Conservation (phyloP, 2,329 filamentous ascomycete genomes). For the Aureobasidium sp. region DNA sequence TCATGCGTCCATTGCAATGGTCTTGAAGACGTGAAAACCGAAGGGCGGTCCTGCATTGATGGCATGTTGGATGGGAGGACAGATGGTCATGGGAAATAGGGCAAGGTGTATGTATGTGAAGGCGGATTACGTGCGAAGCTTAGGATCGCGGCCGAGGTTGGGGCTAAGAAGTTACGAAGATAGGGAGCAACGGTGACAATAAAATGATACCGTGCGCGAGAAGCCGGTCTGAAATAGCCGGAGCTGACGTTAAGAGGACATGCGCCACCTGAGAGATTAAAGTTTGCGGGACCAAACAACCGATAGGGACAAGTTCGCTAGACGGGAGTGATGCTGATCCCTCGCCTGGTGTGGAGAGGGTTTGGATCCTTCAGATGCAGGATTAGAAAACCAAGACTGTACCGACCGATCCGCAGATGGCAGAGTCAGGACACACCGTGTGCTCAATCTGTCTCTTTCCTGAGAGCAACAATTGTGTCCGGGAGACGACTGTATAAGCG, state of each 20-base stretch:
- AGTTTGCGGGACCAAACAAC: conserved; percentile 13
- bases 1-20: neutral
- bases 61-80: neutral
- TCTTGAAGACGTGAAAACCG: neutral
- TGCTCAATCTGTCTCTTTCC: neutral
- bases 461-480: neutral
- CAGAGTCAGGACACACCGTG: neutral
- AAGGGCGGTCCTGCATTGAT: neutral
- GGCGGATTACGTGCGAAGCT: neutral
- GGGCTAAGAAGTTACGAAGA: neutral
- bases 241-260: conserved; percentile 12
- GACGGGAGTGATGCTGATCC: conserved; percentile 13
- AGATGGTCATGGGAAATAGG: neutral
- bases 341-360: conserved; percentile 8
- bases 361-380: conserved; percentile 15
- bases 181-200: conserved; percentile 13
- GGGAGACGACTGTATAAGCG: neutral
- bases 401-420: conserved; percentile 7
- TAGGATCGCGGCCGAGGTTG: neutral
- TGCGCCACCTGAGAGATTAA: conserved; percentile 11
- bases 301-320: conserved; percentile 13
- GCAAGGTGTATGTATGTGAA: neutral
- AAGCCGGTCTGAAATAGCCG: conserved; percentile 13
- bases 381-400: neutral
- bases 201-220: conserved; percentile 9